Conservation (phyloP, 2,329 filamentous ascomycete genomes). For the Alternaria sp. region DNA sequence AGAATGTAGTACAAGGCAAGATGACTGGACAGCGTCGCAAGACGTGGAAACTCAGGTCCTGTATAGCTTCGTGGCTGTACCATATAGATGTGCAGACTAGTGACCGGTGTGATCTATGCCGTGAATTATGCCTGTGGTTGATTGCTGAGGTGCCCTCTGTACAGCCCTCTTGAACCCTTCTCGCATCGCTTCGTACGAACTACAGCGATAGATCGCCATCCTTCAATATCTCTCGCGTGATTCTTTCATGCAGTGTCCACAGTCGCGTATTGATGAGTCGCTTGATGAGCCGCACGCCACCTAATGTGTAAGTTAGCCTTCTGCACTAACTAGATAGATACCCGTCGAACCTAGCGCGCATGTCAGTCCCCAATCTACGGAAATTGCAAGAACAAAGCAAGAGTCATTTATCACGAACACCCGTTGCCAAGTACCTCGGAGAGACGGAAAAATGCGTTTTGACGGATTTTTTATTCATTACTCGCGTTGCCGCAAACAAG, state of each 20-base stretch:
- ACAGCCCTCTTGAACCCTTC: not conserved
- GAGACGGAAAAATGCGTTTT: not conserved
- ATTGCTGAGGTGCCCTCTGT: not conserved
- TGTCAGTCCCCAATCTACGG: slow-evolving; percentile 10
- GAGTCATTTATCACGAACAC: slow-evolving; percentile 7
- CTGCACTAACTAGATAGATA: slow-evolving; percentile 12
- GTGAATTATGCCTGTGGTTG: not conserved
- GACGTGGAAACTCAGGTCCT: not conserved
- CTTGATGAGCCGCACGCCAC: slow-evolving; percentile 6
- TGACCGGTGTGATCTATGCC: not conserved
- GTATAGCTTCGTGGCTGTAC: not conserved
- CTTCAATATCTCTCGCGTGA: slow-evolving; percentile 1
- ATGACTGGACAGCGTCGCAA: not conserved
- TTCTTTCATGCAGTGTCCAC: not conserved
- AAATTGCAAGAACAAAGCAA: slow-evolving; percentile 19
- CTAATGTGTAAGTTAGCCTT: not conserved
- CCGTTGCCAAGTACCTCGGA: slow-evolving; percentile 15
- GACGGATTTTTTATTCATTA: slow-evolving; percentile 20
- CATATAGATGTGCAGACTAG: not conserved
- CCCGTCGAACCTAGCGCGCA: slow-evolving; percentile 21
- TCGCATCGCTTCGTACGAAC: not conserved
- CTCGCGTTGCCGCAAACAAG: slow-evolving; percentile 14
- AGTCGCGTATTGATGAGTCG: slow-evolving; percentile 10
- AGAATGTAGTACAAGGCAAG: slow-evolving; percentile 18
- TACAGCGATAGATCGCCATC: not conserved